Base-by-base conservation (phyloP, 2,329 filamentous ascomycete species). In the Paramyrothecium sp. region DNA sequence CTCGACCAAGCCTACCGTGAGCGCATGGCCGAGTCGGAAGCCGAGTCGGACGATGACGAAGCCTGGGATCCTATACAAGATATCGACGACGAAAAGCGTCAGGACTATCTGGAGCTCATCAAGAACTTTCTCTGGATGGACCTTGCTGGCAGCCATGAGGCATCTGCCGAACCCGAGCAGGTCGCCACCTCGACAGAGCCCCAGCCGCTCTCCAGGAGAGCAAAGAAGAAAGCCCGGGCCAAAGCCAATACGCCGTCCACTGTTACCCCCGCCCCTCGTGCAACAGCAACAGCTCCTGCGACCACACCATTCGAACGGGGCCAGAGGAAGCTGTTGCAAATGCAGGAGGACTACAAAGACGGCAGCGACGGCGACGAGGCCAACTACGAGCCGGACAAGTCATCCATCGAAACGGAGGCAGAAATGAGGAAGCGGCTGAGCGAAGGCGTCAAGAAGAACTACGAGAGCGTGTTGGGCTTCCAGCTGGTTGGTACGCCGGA, bases 121-220 rank as follows among this genome's bases (percentile, higher is more conserved):
- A 67, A 62, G 51, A 62, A 69, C 26, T 70, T 69, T 17, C 62
- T 69, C 7, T 69, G 66, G 67, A 60, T 69, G 57, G 57, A 67
- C 2, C 21, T 51, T 51, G 49, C 23, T n/a, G 33, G 30, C 13
- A 30, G 19, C 21, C 21, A 26, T 21, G 33, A 22, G 13, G n/a
- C 46, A 4, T 19, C 41, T 10, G 48, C n/a, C 3, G 7, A 16
- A 21, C 50, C 50, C 17, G 48, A 4, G 13, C 19, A 59, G 2
- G 19, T 50, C 13, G 51, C 55, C 1, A 49, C 51, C 22, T 20
- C 34, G 1, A 54, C 52, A 2, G 53, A 60, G 49, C 19, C 44
- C 4, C n/a, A 49, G 16, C 17, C 23, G 2, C 26, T 56, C 1
- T 19, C 58, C 21, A 66, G 53, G 19, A 65, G 60, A 19, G 12